A percentile compares a stretch with the other conserved stretches of the same genome.
phyloP scores from a whole-genome alignment of 768 basidiomycete species.

The Suillus fuscotomentosus region DNA sequence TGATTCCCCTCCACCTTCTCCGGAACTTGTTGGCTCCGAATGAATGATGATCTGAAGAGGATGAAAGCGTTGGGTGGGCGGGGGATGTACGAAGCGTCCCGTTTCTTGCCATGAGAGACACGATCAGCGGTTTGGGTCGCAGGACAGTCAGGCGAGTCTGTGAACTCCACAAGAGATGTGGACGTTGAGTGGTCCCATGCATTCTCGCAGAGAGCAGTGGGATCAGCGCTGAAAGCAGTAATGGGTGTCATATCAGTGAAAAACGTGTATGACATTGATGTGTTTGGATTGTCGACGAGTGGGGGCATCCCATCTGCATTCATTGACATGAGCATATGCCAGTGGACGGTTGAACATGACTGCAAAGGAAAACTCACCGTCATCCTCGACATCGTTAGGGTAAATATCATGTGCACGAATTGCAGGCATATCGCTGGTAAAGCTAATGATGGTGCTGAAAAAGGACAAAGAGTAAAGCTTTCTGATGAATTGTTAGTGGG shows the following conservation, averaged over 20 bases:
- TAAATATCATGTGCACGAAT: conserved; percentile 26
- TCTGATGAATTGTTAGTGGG: conserved; percentile 1
- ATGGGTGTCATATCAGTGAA: conserved; percentile 57
- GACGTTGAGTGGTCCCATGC: conserved; percentile 26
- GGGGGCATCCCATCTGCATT: conserved; percentile 46
- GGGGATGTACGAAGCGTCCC: conserved; percentile 74
- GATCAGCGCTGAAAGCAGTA: conserved; percentile 41
- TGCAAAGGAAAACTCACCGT: conserved; percentile 26
- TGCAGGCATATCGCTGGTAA: conserved; percentile 21
- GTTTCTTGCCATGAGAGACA: conserved; percentile 56
- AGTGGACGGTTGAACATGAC: not conserved
- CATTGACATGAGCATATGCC: conserved; percentile 9
- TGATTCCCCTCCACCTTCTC: conserved; percentile 80
- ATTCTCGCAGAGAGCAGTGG: conserved; percentile 32
- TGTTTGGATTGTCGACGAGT: conserved; percentile 51
- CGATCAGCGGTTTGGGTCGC: conserved; percentile 35
- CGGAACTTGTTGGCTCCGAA: conserved; percentile 69
- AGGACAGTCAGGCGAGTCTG: conserved; percentile 18
- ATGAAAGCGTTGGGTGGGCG: conserved; percentile 86
- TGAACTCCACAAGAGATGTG: conserved; percentile 18
- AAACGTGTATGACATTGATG: conserved; percentile 61
- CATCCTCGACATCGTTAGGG: conserved; percentile 33
- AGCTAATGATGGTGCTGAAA: not conserved
- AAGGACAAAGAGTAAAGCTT: not conserved
- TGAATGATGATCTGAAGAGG: conserved; percentile 79